These are phyloP conservation scores for Fusarium longipes DNA, from an alignment of 2,329 filamentous ascomycete genomes.

Conservation along the genomic window DNA sequence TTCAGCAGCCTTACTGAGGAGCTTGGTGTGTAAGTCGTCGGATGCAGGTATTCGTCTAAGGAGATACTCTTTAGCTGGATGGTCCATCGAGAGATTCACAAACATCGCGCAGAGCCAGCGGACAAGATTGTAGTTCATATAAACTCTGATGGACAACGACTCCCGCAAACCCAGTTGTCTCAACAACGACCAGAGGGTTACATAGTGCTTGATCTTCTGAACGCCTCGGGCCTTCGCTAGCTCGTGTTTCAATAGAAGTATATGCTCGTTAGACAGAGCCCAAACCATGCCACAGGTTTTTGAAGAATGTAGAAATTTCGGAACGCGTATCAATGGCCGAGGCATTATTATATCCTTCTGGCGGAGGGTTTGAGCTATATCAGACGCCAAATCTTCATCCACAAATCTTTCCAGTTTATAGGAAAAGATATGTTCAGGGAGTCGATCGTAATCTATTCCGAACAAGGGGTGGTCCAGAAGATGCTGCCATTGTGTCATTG, in stretches of 20 bases:
- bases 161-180: not conserved
- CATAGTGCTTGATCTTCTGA: not conserved
- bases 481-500: not conserved
- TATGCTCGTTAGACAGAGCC: not conserved
- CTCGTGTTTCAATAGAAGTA: not conserved
- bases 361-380: too few relatives aligned
- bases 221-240: not conserved
- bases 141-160: fast-evolving
- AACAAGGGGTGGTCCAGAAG: not conserved
- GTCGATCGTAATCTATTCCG: fast-evolving
- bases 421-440: not conserved
- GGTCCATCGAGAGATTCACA: not conserved
- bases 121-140: not conserved
- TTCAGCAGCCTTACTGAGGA: not conserved
- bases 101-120: not conserved
- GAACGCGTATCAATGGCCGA: too few relatives aligned
- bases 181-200: not conserved
- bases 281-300: too few relatives aligned
- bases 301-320: too few relatives aligned
- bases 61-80: not conserved
- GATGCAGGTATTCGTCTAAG: not conserved
- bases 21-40: not conserved
- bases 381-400: too few relatives aligned
- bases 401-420: too few relatives aligned
- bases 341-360: too few relatives aligned